Evolutionary conservation across 2,329 filamentous ascomycete genomes (phyloP).

Genomic region (Penicillium sp.): DNA sequence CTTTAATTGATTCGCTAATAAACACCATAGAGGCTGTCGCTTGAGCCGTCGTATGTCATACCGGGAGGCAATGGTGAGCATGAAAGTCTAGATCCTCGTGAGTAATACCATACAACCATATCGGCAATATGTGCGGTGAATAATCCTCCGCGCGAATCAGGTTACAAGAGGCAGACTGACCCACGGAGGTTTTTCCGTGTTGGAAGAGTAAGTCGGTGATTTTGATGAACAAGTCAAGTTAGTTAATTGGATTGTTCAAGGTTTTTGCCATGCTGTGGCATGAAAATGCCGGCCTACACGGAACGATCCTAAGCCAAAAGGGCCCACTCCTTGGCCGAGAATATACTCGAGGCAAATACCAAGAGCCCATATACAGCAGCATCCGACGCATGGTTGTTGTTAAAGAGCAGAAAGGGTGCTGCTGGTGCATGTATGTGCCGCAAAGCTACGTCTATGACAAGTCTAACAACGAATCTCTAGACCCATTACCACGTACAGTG

Average conservation of each 20-base stretch:
- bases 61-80: conserved; percentile 1
- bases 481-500: conserved; percentile 38
- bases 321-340: conserved; percentile 1
- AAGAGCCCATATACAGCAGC: conserved; percentile 24
- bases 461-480: conserved; percentile 20
- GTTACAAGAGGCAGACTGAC: conserved; percentile 10
- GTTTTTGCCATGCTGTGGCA: conserved; percentile 33
- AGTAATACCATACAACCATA: conserved; percentile 1
- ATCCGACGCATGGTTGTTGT: conserved; percentile 35
- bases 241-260: too few relatives aligned
- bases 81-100: conserved; percentile 11
- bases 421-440: conserved; percentile 32
- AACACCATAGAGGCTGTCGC: background rate
- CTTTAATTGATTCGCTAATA: background rate
- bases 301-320: conserved; percentile 5
- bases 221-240: too few relatives aligned
- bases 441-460: background rate
- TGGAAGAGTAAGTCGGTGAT: conserved; percentile 18
- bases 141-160: conserved; percentile 1
- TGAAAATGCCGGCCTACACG: conserved; percentile 22
- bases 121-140: background rate
- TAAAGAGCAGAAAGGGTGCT: conserved; percentile 21
- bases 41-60: conserved; percentile 3
- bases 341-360: conserved; percentile 18
- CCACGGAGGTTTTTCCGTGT: conserved; percentile 15